These are phyloP conservation scores for Blepharisma japonicum DNA, from an alignment of 73 alveolate genomes.

Conservation along the genomic window DNA sequence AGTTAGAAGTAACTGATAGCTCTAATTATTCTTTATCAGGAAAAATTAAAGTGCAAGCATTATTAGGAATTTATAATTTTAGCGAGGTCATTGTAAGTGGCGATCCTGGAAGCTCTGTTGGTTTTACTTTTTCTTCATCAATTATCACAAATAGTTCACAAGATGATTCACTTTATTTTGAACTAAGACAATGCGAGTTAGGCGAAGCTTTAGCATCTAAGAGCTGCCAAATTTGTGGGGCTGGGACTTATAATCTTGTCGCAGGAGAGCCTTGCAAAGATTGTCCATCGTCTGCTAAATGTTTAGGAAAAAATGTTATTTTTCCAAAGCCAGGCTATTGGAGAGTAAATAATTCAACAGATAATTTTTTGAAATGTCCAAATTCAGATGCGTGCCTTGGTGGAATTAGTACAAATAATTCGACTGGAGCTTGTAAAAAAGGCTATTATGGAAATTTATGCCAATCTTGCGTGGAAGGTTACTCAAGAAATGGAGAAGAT, in stretches of 20 bases:
- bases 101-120: not conserved
- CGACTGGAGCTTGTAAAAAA: not conserved
- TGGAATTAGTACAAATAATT: not conserved
- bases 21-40: conserved; percentile 1
- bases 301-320: not conserved
- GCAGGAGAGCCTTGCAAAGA: not conserved
- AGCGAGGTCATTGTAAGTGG: not conserved
- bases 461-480: conserved; percentile 4
- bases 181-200: not conserved
- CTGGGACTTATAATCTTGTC: not conserved
- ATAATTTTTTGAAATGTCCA: not conserved
- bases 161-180: not conserved
- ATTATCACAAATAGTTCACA: not conserved
- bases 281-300: not conserved
- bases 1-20: not conserved
- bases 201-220: not conserved
- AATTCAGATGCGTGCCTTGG: not conserved
- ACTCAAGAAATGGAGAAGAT: not conserved
- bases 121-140: not conserved
- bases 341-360: not conserved
- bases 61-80: not conserved
- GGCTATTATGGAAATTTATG: not conserved
- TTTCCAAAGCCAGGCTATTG: not conserved
- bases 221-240: not conserved
- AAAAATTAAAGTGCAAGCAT: not conserved